These are phyloP conservation scores for Strigomonas galati DNA, from an alignment of 208 protist species.

Conservation along the genomic window DNA sequence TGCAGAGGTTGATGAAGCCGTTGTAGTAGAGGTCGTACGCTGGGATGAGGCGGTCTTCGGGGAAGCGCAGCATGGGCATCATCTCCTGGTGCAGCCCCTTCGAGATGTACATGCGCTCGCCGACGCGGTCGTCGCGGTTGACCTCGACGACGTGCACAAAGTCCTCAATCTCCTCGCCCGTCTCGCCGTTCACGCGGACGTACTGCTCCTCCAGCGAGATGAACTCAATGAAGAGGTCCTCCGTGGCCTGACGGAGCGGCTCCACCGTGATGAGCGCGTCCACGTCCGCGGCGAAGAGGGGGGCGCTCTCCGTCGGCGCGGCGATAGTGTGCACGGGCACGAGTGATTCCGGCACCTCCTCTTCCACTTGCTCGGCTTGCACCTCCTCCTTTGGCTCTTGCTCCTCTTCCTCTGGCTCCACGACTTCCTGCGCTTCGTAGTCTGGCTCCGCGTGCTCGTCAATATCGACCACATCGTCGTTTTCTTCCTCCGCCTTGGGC, in stretches of 20 bases:
- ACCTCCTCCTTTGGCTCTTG: background rate
- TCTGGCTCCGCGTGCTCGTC: background rate
- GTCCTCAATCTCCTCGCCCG: slow-evolving; percentile 38
- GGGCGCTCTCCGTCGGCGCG: background rate
- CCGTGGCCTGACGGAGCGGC: slow-evolving; percentile 17
- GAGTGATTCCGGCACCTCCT: background rate
- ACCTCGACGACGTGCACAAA: slow-evolving; percentile 35
- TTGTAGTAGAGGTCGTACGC: slow-evolving; percentile 19
- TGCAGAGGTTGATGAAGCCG: slow-evolving; percentile 29
- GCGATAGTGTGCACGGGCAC: background rate
- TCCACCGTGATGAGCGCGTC: slow-evolving; percentile 12
- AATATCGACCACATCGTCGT: too few relatives aligned
- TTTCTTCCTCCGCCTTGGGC: background rate
- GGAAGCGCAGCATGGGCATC: slow-evolving; percentile 37
- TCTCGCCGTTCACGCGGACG: slow-evolving; percentile 41
- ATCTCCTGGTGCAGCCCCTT: slow-evolving; percentile 36
- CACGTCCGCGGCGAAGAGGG: background rate
- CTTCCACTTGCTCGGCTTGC: too few relatives aligned
- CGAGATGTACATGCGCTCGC: slow-evolving; percentile 15
- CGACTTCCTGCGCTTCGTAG: background rate
- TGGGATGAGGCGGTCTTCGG: slow-evolving; percentile 5
- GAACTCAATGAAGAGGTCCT: slow-evolving; percentile 22
- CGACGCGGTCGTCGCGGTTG: slow-evolving; percentile 15
- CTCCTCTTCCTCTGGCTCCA: background rate
- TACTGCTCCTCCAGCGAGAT: slow-evolving; percentile 31